Evolutionary conservation across 2,329 filamentous ascomycete species (phyloP), one percentile per base, ranked within the genome.

Genomic region (Dactylella cylindrospora): DNA sequence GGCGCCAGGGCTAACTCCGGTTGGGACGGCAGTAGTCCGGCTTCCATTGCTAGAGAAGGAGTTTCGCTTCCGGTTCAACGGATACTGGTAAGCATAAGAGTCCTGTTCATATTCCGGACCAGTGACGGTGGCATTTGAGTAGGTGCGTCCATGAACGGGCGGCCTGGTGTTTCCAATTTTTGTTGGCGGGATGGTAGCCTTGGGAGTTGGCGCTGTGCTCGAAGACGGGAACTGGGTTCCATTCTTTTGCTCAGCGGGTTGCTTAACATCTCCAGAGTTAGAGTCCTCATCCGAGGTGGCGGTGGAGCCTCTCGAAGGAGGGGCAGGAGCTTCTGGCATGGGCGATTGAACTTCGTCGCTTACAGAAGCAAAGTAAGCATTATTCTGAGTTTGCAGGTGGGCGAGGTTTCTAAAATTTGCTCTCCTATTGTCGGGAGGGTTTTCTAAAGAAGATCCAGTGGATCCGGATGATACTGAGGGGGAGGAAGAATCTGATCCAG

Each of bases 331-430:
- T 44, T 61, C 55, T 22, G 55, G 55, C 55, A 61, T 61, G 3
- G 55, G 55, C 26, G 55, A 61, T 38, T 61, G 55, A 19, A 49
- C 55, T 29, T 61, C 55, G 47, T 61, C 55, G 47, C 41, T 61
- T 33, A 61, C 55, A 25, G 55, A 61, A 36, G 55, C 47, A 31
- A 61, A 61, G 41, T 61, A 61, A 22, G 47, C 55, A 53, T 61
- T 61, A 17, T 53, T 61, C 33, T 61, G 55, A 8, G 55, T 61
- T 36, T 61, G 55, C 22, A 61, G 40, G 32, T 29, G 35, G 41
- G 55, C 47, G n/a, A 61, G 41, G 26, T 61, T 61, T 61, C 55
- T 53, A 53, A 41, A 61, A 28, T 43, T 53, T 53, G 55, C 40
- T 39, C 47, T 10, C 49, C 55, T 47, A 28, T 47, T 53, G 23